Evolutionary conservation across 148 eudicot genomes (phyloP).

Genomic region (Dianthus caryophyllus): DNA sequence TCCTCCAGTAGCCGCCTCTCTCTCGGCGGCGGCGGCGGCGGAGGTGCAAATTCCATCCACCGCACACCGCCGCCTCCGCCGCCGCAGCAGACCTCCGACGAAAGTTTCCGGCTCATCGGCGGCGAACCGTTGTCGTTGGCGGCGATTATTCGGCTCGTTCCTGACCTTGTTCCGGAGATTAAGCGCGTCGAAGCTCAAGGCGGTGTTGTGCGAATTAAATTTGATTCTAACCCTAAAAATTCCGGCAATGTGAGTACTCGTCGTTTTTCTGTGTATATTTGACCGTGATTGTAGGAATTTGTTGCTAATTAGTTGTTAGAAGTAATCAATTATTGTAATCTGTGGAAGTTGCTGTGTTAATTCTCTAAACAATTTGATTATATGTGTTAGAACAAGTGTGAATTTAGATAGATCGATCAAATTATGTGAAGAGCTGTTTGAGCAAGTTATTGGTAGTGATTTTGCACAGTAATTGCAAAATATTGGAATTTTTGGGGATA

Average conservation of each 20-base stretch:
- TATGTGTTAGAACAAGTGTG: too few species aligned
- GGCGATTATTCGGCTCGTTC: constrained; percentile 62
- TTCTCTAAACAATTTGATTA: too few species aligned
- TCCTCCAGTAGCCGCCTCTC: constrained; percentile 41
- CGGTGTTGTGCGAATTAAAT: constrained; percentile 63
- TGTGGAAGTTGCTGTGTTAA: too few species aligned
- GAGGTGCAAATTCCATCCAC: constrained; percentile 24
- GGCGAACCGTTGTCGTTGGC: constrained; percentile 57
- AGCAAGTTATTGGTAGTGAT: not conserved
- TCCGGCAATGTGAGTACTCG: constrained; percentile 60
- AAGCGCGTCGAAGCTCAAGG: constrained; percentile 69
- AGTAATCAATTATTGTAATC: too few species aligned
- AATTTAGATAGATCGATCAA: not conserved
- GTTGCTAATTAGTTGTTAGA: too few species aligned
- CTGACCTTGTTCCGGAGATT: constrained; percentile 83
- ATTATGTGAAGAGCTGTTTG: not conserved
- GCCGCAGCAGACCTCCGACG: constrained; percentile 36
- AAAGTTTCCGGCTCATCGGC: constrained; percentile 54
- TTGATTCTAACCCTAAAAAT: constrained; percentile 62
- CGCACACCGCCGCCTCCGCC: constrained; percentile 30
- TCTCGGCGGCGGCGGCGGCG: constrained; percentile 28
- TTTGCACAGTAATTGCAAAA: not conserved
- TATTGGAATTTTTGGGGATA: not conserved
- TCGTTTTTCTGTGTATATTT: not conserved
- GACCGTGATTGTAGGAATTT: too few species aligned